Evolutionary conservation across 441 rosid species (phyloP).

Genomic region (Aleurites moluccanus): DNA sequence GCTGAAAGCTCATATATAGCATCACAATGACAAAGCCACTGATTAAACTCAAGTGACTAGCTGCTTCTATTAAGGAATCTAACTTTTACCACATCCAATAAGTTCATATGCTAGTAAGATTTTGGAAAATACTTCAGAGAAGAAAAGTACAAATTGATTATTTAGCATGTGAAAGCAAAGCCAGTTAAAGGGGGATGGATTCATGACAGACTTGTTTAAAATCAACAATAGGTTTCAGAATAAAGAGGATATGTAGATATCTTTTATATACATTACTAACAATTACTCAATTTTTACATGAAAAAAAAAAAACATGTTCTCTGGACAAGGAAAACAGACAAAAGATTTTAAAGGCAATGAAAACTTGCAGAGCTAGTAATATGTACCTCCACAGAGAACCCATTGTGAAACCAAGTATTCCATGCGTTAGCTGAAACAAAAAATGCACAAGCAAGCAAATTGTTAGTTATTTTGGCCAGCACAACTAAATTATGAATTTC

Average conservation of each 20-base stretch:
- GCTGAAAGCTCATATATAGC: not conserved
- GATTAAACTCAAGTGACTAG: not conserved
- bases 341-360: not conserved
- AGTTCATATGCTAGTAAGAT: conserved; percentile 4
- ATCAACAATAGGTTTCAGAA: not conserved
- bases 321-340: not conserved
- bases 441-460: conserved; percentile 9
- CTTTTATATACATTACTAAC: not conserved
- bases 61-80: not conserved
- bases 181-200: not conserved
- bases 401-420: conserved; percentile 75
- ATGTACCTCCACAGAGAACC: conserved; percentile 88
- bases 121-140: not conserved
- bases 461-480: not conserved
- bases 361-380: not conserved
- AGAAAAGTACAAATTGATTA: not conserved
- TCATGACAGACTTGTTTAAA: not conserved
- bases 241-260: not conserved
- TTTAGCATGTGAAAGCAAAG: not conserved
- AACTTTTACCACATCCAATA: not conserved
- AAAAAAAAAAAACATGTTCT: not conserved
- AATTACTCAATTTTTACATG: not conserved
- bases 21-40: too few species aligned
- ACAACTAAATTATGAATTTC: not conserved
- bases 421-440: conserved; percentile 72